Evolutionary conservation across 805 yeast genomes (phyloP).

Genomic region (Kuraishia ogatae): DNA sequence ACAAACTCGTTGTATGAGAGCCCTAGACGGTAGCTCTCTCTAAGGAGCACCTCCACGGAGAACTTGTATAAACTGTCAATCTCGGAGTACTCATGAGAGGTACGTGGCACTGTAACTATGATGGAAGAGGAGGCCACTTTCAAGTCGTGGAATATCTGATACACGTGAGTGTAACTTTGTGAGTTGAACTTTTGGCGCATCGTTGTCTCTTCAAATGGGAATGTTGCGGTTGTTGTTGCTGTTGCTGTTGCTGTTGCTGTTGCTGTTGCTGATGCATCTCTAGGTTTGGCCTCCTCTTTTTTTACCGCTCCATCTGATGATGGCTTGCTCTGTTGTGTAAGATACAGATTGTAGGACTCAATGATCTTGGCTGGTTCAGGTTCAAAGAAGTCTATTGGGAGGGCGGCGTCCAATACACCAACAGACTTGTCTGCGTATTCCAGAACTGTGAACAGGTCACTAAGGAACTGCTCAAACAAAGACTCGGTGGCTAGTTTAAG

Average conservation of each 20-base stretch:
- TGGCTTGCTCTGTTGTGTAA: not conserved
- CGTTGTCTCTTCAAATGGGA: constrained; percentile 19
- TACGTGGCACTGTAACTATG: constrained; percentile 38
- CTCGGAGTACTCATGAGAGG: constrained; percentile 37
- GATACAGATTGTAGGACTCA: constrained; percentile 23
- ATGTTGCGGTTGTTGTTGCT: constrained; percentile 9
- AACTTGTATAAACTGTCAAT: constrained; percentile 59
- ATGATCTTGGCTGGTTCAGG: constrained; percentile 31
- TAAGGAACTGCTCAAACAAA: constrained; percentile 8
- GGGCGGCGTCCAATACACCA: constrained; percentile 4
- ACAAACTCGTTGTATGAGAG: constrained; percentile 13
- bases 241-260: constrained; percentile 1
- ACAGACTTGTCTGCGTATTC: not conserved
- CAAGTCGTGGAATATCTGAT: constrained; percentile 58
- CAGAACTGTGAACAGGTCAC: constrained; percentile 7
- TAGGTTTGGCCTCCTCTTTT: not conserved
- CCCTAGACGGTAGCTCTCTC: constrained; percentile 47
- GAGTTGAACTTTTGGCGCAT: constrained; percentile 31
- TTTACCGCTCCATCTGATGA: not conserved
- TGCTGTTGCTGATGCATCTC: too few species aligned
- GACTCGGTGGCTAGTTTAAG: not conserved
- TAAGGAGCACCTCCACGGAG: constrained; percentile 50
- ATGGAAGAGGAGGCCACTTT: constrained; percentile 43
- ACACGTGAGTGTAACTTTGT: constrained; percentile 37
- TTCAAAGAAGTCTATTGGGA: constrained; percentile 43